phyloP scores from a whole-genome alignment of 2,329 filamentous ascomycete species.

The Septoria petroselini region DNA sequence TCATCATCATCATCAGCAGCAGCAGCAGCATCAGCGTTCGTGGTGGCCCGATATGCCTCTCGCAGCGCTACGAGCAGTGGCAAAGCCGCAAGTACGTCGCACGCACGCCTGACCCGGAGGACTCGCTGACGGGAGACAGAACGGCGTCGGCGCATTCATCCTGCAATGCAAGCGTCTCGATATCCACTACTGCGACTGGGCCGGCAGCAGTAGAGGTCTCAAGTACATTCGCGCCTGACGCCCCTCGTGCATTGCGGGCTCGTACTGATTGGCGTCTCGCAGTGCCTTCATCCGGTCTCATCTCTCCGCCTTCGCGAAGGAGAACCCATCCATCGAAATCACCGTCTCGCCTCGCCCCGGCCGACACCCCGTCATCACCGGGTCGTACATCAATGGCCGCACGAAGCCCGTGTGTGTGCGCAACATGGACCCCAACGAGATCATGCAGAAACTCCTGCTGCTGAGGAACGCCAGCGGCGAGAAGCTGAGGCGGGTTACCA shows the following conservation, averaged over 20 bases:
- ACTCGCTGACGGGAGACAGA: conserved; percentile 53
- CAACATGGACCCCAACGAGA: conserved; percentile 76
- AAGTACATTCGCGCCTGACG: conserved; percentile 56
- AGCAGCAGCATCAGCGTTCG: too few relatives aligned
- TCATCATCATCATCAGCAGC: too few relatives aligned
- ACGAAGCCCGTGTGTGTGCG: conserved; percentile 83
- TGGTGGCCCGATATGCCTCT: conserved; percentile 53
- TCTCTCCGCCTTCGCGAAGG: conserved; percentile 72
- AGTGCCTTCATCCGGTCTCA: conserved; percentile 78
- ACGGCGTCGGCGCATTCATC: conserved; percentile 95
- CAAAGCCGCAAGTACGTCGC: conserved; percentile 54
- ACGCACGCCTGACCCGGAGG: not conserved
- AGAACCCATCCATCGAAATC: conserved; percentile 87
- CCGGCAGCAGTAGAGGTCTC: conserved; percentile 90
- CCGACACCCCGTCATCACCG: conserved; percentile 83
- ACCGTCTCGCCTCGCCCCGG: conserved; percentile 84
- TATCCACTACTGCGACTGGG: conserved; percentile 96
- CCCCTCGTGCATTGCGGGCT: not conserved
- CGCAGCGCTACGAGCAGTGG: conserved; percentile 52
- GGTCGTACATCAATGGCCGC: conserved; percentile 87
- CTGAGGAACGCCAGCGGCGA: conserved; percentile 72
- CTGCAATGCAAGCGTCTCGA: conserved; percentile 94
- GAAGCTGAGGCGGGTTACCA: conserved; percentile 60
- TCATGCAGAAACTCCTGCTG: conserved; percentile 73
- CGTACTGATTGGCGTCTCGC: conserved; percentile 10